A percentile compares a stretch with the other conserved stretches of the same genome.
These are phyloP conservation scores for Mycena polygramma DNA, from an alignment of 768 basidiomycete species.

Conservation along the genomic window DNA sequence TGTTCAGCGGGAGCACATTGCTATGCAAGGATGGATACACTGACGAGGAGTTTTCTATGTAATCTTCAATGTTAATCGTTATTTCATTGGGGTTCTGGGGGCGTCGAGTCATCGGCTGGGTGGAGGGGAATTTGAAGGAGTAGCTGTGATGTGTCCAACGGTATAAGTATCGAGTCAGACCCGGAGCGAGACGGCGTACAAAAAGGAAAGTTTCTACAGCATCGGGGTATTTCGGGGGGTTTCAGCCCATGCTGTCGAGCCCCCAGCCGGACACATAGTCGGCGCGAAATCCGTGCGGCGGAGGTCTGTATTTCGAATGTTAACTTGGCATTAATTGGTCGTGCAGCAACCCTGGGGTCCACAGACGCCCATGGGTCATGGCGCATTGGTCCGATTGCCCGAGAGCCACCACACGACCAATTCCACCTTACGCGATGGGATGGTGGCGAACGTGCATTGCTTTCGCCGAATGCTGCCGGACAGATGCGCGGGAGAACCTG, in stretches of 20 bases:
- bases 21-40: not conserved
- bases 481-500: not conserved
- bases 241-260: not conserved
- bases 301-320: not conserved
- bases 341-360: not conserved
- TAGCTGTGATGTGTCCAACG: not conserved
- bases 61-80: not conserved
- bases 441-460: too few relatives aligned
- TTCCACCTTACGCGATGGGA: too few relatives aligned
- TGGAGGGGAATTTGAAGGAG: not conserved
- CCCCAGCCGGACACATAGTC: not conserved
- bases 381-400: too few relatives aligned
- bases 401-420: too few relatives aligned
- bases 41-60: not conserved
- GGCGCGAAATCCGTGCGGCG: not conserved
- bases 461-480: not conserved
- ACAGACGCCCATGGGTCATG: not conserved
- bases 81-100: not conserved
- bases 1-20: not conserved
- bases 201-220: not conserved
- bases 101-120: not conserved
- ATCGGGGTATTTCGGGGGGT: not conserved
- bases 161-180: not conserved
- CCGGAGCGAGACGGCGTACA: not conserved
- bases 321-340: not conserved